Evolutionary conservation across 495 filamentous ascomycete species (phyloP), one percentile per base, ranked within the genome.

Genomic region (Podospora fimiseda): DNA sequence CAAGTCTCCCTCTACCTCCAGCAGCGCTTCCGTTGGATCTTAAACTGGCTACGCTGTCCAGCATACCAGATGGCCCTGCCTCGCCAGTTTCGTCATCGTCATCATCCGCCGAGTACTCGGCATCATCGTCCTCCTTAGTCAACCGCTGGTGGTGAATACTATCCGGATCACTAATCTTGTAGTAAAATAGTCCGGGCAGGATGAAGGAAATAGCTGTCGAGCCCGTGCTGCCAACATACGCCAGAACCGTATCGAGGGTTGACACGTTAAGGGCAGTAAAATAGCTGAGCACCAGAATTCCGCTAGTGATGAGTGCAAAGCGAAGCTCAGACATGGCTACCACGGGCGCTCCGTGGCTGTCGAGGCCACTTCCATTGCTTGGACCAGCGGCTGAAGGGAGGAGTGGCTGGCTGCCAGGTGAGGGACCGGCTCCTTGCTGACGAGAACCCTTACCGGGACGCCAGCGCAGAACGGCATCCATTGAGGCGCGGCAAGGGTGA

Each of bases 131-230:
- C 60, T 93, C 90, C 66, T 95, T 95, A 59, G 88, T 75, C 15
- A 96, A 70, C 9, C 86, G 83, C 59, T 90, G 88, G 59, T 95
- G 90, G 43, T 89, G 75, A 50, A 85, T 78, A 8, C 87, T 88
- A 39, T 95, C 84, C 0, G 94, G 94, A 11, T 84, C 80, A 0
- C 86, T 89, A 50, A 98, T 96, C 71, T 96, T 96, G 76, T 96
- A 97, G 74, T 96, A 98, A 68, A 98, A 97, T 13, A 97, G 65
- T 0, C 93, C 93, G 0, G 93, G 94, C 0, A 98, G 76, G 57
- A 98, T 97, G 67, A 98, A 98, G 56, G 88, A 93, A 59, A 98
- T 97, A 58, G 85, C 85, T 0, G 93, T 98, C 51, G 85, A 90
- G 20, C 93, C 93, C 0, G 93, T 98, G 61, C 85, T 90, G 7